Percentiles rank a stretch among this genome's conserved stretches.
Conservation (phyloP, 768 basidiomycete genomes). For the Tylopilus felleus region DNA sequence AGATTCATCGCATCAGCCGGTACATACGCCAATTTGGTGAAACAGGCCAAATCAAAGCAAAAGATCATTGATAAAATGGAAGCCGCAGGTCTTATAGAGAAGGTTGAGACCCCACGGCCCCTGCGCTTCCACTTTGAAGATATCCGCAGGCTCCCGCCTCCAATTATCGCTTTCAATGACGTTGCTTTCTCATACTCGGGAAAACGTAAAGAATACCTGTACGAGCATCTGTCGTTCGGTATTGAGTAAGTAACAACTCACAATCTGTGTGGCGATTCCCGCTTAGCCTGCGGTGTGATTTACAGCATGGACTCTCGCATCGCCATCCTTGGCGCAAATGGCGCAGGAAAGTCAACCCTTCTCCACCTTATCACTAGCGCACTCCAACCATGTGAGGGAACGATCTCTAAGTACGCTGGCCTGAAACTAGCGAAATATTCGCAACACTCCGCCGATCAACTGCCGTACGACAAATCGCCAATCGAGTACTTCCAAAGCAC, state of each 20-base stretch:
- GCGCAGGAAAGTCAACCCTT: constrained; percentile 91
- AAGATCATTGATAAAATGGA: constrained; percentile 99
- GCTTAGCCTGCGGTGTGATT: constrained; percentile 5
- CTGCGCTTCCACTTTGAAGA: constrained; percentile 97
- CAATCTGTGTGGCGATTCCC: constrained; percentile 2
- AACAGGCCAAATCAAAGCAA: constrained; percentile 98
- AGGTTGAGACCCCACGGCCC: constrained; percentile 69
- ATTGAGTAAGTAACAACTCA: constrained; percentile 71
- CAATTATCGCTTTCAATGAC: constrained; percentile 93
- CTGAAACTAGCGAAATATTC: constrained; percentile 98
- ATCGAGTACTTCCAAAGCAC: constrained; percentile 89
- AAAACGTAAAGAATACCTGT: constrained; percentile 82
- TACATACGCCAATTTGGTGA: constrained; percentile 98
- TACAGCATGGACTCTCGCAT: constrained; percentile 88
- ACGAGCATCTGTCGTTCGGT: constrained; percentile 90
- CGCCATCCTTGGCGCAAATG: constrained; percentile 95
- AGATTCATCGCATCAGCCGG: constrained; percentile 99
- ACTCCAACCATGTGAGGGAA: constrained; percentile 80
- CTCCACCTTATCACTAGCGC: constrained; percentile 84
- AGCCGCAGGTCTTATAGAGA: constrained; percentile 94
- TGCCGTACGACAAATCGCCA: constrained; percentile 88
- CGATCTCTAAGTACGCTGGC: constrained; percentile 80
- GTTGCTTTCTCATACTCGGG: constrained; percentile 97
- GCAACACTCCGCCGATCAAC: constrained; percentile 97
- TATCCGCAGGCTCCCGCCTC: constrained; percentile 88